Conservation (phyloP, 371 early-diverging fungal genomes). For the Blastocladiella emersonii region DNA sequence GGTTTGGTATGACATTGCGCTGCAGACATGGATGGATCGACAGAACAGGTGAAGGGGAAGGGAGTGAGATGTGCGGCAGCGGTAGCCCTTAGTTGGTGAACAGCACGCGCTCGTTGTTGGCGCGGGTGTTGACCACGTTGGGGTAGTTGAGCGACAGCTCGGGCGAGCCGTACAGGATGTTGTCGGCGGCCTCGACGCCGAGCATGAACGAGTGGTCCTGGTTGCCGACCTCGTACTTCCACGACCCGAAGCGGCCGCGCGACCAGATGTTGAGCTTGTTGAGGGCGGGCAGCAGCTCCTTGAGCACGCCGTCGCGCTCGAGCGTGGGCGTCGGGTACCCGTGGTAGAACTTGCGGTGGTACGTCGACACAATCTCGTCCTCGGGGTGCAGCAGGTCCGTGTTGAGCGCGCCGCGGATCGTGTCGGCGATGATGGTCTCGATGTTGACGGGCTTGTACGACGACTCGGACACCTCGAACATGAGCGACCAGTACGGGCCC, state of each 20-base stretch:
- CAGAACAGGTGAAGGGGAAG: no score
- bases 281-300: slow-evolving; percentile 12
- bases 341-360: slow-evolving; percentile 16
- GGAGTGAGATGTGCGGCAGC: no score
- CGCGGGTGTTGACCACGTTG: slow-evolving; percentile 5
- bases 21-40: no score
- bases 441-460: slow-evolving; percentile 14
- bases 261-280: slow-evolving; percentile 15
- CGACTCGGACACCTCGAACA: slow-evolving; percentile 19
- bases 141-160: slow-evolving; percentile 18
- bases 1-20: no score
- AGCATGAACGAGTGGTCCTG: slow-evolving; percentile 23
- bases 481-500: slow-evolving; percentile 20
- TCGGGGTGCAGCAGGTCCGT: slow-evolving; percentile 12
- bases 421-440: slow-evolving; percentile 11
- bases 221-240: slow-evolving; percentile 23
- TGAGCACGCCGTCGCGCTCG: slow-evolving; percentile 14
- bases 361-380: slow-evolving; percentile 16
- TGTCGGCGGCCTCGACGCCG: slow-evolving; percentile 19
- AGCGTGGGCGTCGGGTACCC: slow-evolving; percentile 20
- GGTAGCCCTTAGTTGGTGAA: background rate
- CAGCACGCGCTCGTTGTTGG: slow-evolving; percentile 5
- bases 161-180: slow-evolving; percentile 14
- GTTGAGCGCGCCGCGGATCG: slow-evolving; percentile 17
- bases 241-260: slow-evolving; percentile 18